phyloP scores from a whole-genome alignment of 306 rosid species.

The Acacia confusa region DNA sequence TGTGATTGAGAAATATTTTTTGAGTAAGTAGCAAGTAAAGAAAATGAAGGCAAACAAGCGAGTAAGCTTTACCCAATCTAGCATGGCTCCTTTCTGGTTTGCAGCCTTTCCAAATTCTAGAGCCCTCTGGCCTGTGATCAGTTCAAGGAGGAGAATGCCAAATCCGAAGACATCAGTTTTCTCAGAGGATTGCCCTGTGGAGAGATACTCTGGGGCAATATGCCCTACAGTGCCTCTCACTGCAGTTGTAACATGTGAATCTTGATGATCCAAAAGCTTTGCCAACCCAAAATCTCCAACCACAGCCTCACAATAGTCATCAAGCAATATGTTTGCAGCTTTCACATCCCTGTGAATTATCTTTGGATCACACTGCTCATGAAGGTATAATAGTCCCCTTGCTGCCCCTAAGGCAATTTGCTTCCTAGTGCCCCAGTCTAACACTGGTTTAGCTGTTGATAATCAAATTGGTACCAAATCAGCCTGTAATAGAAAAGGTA shows the following conservation, averaged over 20 bases:
- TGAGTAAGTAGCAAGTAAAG: not conserved
- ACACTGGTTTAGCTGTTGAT: slow-evolving; percentile 66
- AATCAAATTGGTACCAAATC: slow-evolving; percentile 1
- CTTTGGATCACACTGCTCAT: slow-evolving; percentile 97
- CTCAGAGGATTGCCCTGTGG: slow-evolving; percentile 96
- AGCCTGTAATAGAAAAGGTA: not conserved
- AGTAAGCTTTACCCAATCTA: slow-evolving; percentile 71
- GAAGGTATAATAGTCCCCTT: slow-evolving; percentile 86
- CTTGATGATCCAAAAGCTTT: slow-evolving; percentile 92
- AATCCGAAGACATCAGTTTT: slow-evolving; percentile 96
- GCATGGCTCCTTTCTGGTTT: slow-evolving; percentile 92
- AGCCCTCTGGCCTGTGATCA: slow-evolving; percentile 86
- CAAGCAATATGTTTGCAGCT: slow-evolving; percentile 93
- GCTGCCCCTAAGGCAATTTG: slow-evolving; percentile 87
- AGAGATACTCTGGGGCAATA: slow-evolving; percentile 93
- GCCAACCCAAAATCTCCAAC: slow-evolving; percentile 98
- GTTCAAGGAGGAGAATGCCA: slow-evolving; percentile 87
- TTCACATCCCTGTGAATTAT: slow-evolving; percentile 94
- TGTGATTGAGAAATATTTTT: not conserved
- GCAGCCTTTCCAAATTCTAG: slow-evolving; percentile 85
- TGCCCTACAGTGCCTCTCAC: slow-evolving; percentile 96
- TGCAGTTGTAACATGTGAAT: slow-evolving; percentile 94
- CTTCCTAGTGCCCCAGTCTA: slow-evolving; percentile 91
- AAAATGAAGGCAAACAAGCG: not conserved
- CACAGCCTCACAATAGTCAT: slow-evolving; percentile 90